Evolutionary conservation across 148 eudicot species (phyloP).

Genomic region (Cornus suecica): DNA sequence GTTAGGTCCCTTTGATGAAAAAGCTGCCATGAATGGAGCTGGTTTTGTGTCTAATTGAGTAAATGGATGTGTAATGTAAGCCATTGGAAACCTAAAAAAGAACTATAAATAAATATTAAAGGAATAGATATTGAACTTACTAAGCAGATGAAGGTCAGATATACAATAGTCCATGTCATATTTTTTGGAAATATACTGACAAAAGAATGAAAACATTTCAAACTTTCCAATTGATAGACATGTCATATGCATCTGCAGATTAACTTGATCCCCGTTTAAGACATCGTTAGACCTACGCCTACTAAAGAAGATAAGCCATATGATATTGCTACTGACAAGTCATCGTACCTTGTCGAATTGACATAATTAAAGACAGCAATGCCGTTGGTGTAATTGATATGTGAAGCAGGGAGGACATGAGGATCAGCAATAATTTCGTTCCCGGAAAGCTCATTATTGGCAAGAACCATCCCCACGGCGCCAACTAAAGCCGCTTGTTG

Average conservation of each 20-base stretch:
- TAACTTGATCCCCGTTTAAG: neutral
- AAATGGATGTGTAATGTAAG: constrained; percentile 48
- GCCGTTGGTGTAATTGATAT: constrained; percentile 58
- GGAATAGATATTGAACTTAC: neutral
- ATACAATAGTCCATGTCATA: no score
- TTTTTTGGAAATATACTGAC: no score
- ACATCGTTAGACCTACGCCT: neutral
- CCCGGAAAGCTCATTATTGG: constrained; percentile 48
- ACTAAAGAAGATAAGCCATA: neutral
- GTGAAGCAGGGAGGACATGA: constrained; percentile 85
- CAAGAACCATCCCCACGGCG: constrained; percentile 79
- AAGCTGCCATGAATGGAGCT: constrained; percentile 94
- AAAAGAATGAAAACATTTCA: neutral
- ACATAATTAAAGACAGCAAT: constrained; percentile 36
- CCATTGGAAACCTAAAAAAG: constrained; percentile 48
- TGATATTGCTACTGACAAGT: neutral
- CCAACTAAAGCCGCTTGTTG: constrained; percentile 68
- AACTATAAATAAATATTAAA: neutral
- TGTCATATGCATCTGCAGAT: neutral
- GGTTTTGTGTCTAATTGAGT: constrained; percentile 59
- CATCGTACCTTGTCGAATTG: constrained; percentile 50
- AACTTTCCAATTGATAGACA: neutral
- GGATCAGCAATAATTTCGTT: constrained; percentile 79
- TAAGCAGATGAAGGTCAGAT: neutral
- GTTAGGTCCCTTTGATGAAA: constrained; percentile 83